Evolutionary conservation across 495 filamentous ascomycete species (phyloP).

Genomic region (Xylaria grammica): DNA sequence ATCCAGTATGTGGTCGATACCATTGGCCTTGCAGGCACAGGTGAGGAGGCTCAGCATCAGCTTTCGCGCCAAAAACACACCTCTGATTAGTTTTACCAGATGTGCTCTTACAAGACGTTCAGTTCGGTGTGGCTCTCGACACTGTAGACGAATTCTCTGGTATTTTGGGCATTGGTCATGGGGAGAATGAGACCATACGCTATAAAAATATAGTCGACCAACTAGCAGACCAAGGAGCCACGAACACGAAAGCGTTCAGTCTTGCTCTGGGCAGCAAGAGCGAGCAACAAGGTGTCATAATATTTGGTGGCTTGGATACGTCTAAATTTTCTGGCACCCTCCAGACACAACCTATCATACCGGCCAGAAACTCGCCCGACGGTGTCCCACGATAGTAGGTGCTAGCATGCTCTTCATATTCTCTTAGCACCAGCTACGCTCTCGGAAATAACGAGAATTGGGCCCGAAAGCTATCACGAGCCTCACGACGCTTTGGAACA

Average conservation of each 20-base stretch:
- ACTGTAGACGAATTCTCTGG: constrained; percentile 51
- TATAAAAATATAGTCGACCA: constrained; percentile 56
- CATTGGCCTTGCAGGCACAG: constrained; percentile 45
- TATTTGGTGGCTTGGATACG: constrained; percentile 92
- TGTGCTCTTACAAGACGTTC: constrained; percentile 41
- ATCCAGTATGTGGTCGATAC: constrained; percentile 52
- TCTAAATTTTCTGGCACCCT: constrained; percentile 79
- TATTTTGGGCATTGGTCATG: constrained; percentile 55
- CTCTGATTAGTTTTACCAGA: constrained; percentile 25
- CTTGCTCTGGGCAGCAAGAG: constrained; percentile 54
- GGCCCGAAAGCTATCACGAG: background rate
- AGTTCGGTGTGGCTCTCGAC: constrained; percentile 51
- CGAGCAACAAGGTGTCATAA: constrained; percentile 69
- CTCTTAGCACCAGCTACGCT: background rate
- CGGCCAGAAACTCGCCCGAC: constrained; percentile 48
- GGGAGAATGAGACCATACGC: constrained; percentile 43
- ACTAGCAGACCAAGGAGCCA: constrained; percentile 45
- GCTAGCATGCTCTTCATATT: background rate
- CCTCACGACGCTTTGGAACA: background rate
- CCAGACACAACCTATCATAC: constrained; percentile 68
- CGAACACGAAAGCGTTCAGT: constrained; percentile 52
- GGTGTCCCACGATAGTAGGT: constrained; percentile 45
- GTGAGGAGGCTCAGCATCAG: constrained; percentile 16
- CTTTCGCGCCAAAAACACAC: too few species aligned
- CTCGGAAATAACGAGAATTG: background rate